Percentiles rank a stretch among this genome's conserved stretches.
phyloP scores from a whole-genome alignment of 2,329 filamentous ascomycete species.

The Cladosporium velox region DNA sequence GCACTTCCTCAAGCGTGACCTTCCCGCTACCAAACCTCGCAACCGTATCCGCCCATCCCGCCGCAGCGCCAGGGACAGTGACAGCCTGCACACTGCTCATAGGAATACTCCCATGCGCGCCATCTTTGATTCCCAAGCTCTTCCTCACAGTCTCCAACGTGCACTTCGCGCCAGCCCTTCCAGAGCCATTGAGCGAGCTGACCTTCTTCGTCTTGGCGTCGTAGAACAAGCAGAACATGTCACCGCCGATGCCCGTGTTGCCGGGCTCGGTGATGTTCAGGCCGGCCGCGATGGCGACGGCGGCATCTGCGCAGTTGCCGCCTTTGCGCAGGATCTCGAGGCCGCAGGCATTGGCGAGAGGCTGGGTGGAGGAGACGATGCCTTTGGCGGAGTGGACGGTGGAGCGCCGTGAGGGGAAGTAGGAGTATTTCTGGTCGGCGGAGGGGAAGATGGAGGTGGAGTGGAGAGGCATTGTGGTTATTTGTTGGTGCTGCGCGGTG shows the following conservation, averaged over 20 bases:
- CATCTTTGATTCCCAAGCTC: constrained; percentile 66
- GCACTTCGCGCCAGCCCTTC: constrained; percentile 70
- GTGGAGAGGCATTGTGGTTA: constrained; percentile 49
- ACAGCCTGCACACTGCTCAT: constrained; percentile 75
- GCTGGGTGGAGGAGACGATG: constrained; percentile 87
- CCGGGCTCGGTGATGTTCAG: constrained; percentile 92
- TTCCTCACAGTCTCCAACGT: constrained; percentile 70
- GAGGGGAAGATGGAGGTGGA: constrained; percentile 53
- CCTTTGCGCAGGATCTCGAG: constrained; percentile 81
- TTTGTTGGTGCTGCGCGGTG: neutral
- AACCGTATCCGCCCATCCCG: constrained; percentile 89
- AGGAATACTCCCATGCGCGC: constrained; percentile 64
- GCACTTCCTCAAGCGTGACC: constrained; percentile 71
- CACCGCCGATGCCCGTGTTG: constrained; percentile 92
- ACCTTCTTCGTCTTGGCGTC: constrained; percentile 80
- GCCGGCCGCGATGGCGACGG: constrained; percentile 87
- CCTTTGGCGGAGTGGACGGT: constrained; percentile 92
- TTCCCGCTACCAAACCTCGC: constrained; percentile 89
- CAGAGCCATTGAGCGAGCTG: constrained; percentile 87
- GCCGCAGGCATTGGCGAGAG: constrained; percentile 84
- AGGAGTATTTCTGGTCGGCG: constrained; percentile 53
- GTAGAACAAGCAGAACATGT: constrained; percentile 96
- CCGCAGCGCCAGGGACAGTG: constrained; percentile 86
- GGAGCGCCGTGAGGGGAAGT: constrained; percentile 78
- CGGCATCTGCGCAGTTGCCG: constrained; percentile 95